Base-by-base conservation (phyloP, 495 filamentous ascomycete species). In the Aspergillus nidulans region DNA sequence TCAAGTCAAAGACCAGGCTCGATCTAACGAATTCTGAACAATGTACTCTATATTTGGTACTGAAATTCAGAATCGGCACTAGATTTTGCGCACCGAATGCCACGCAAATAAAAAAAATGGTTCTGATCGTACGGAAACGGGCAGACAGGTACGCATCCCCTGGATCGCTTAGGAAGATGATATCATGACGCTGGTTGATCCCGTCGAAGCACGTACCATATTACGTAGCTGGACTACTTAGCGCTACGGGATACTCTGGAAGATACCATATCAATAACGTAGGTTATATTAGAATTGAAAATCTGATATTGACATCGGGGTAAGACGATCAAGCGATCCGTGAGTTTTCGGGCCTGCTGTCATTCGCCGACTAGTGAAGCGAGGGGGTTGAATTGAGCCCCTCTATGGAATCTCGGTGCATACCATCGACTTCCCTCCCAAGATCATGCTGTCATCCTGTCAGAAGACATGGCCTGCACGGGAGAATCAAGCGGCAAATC, bases 321-420 rank as follows among this genome's bases (percentile, higher is more conserved):
- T 16, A 18, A 18, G 51, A 36, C 38, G 25, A 34, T 44, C 26
- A 49, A 46, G 51, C 30, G 47, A 55, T 52, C 52, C 47, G 52
- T 55, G 47, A 52, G 52, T 46, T 40, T 21, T 20, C 13, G 51
- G 18, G 32, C 7, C 34, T 16, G 36, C 38, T 47, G 46, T 51
- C 52, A 55, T 55, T 46, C 51, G 41, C 39, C 47, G 24, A 52
- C 41, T 25, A 28, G 15, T 46, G 20, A 30, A 46, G 44, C 44
- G 44, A 46, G 42, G 42, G 36, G 50, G 39, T 48, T 21, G 58
- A 34, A 40, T 52, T 21, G 50, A 52, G 48, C 49, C 48, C 41
- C 42, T 53, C 48, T 52, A 36, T 30, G 25, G 24, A 49, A 9
- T 9, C 24, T 19, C 45, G 30, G 34, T 16, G 16, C 30, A 39